Conservation (phyloP, 1,284 basidiomycete genomes). For the Malassezia dermatis region DNA sequence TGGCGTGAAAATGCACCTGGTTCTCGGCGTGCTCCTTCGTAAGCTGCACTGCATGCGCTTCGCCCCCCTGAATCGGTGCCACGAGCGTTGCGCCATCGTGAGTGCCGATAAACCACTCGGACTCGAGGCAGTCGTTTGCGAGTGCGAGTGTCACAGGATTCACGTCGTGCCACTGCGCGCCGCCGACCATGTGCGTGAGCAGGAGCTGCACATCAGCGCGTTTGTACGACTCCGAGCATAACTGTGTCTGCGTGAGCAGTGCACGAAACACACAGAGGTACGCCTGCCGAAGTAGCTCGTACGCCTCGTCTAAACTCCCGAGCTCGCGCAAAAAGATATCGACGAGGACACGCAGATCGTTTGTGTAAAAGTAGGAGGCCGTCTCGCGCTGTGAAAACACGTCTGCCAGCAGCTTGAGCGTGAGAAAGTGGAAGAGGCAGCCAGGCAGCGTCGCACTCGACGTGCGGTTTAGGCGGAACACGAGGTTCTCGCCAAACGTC, state of each 20-base stretch:
- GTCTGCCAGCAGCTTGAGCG: conserved; percentile 87
- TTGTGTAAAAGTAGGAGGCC: conserved; percentile 94
- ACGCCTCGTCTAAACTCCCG: conserved; percentile 79
- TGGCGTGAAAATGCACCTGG: not conserved
- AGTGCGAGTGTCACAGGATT: conserved; percentile 76
- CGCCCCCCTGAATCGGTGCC: conserved; percentile 25
- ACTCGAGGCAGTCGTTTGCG: conserved; percentile 66
- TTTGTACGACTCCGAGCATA: conserved; percentile 74
- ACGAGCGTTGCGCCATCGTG: conserved; percentile 17
- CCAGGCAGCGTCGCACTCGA: conserved; percentile 58
- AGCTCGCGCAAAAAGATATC: conserved; percentile 92
- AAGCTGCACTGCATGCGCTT: conserved; percentile 10
- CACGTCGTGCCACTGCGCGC: conserved; percentile 59
- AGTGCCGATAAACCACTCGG: conserved; percentile 26
- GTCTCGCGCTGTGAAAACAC: conserved; percentile 88
- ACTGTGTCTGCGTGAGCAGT: conserved; percentile 83
- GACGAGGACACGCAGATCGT: conserved; percentile 86
- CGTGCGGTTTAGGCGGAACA: conserved; percentile 95
- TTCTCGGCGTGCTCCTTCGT: not conserved
- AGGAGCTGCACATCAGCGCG: conserved; percentile 73
- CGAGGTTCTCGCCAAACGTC: conserved; percentile 95
- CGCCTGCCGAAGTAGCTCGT: conserved; percentile 90
- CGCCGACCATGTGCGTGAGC: conserved; percentile 66
- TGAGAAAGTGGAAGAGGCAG: conserved; percentile 82
- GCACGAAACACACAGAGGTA: conserved; percentile 93